Evolutionary conservation across 1,139 yeast genomes (phyloP).

Genomic region (Geotrichum siamense): DNA sequence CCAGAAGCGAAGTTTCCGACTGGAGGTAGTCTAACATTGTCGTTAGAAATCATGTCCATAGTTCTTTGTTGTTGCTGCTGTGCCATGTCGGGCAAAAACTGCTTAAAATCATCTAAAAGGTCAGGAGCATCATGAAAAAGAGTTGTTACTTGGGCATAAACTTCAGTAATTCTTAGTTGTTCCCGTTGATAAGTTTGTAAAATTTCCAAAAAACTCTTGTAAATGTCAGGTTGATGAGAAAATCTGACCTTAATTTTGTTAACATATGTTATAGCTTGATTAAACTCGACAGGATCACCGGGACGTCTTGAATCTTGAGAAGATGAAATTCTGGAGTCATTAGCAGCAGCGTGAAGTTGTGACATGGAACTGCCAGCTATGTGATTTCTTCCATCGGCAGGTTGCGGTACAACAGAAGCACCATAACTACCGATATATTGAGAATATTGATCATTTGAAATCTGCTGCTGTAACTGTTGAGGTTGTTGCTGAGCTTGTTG

Average conservation of each 20-base stretch:
- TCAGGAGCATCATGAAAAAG: slow-evolving; percentile 92
- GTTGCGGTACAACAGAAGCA: background rate
- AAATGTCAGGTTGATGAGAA: slow-evolving; percentile 90
- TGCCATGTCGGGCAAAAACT: slow-evolving; percentile 84
- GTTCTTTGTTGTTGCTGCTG: slow-evolving; percentile 24
- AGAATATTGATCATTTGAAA: slow-evolving; percentile 11
- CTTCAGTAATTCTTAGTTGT: slow-evolving; percentile 90
- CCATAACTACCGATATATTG: background rate
- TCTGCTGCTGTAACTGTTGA: slow-evolving; percentile 13
- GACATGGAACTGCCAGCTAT: slow-evolving; percentile 29
- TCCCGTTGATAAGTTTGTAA: slow-evolving; percentile 94
- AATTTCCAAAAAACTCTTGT: slow-evolving; percentile 89
- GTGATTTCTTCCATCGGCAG: slow-evolving; percentile 8
- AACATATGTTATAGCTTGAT: slow-evolving; percentile 93
- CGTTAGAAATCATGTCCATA: slow-evolving; percentile 12
- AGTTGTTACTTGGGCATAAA: slow-evolving; percentile 84
- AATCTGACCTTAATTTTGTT: slow-evolving; percentile 92
- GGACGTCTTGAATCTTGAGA: slow-evolving; percentile 25
- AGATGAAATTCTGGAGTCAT: slow-evolving; percentile 27
- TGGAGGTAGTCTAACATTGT: slow-evolving; percentile 65
- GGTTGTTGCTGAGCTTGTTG: slow-evolving; percentile 12
- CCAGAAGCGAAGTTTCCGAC: slow-evolving; percentile 74
- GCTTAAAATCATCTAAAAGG: slow-evolving; percentile 86
- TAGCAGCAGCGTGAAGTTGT: slow-evolving; percentile 39
- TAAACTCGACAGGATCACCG: slow-evolving; percentile 90